A percentile compares a stretch with the other conserved stretches of the same genome.
Evolutionary conservation across 495 filamentous ascomycete species (phyloP).

Genomic region (Aspergillus asperescens): DNA sequence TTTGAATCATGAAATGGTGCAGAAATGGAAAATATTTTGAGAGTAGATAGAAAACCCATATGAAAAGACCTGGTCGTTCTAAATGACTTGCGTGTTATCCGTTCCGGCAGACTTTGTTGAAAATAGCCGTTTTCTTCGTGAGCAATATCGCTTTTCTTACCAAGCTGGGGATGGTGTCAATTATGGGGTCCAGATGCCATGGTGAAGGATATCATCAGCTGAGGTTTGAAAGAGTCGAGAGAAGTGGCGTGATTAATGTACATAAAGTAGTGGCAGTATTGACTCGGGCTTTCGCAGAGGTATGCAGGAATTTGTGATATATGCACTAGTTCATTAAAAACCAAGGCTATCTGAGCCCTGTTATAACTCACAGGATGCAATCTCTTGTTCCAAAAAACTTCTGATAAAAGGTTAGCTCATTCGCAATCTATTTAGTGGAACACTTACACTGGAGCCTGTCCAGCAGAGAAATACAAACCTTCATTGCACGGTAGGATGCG

Average conservation of each 20-base stretch:
- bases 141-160: neutral
- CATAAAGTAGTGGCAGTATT: neutral
- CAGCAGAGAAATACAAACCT: constrained; percentile 16
- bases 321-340: neutral
- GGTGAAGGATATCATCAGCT: neutral
- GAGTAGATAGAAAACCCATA: neutral
- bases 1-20: neutral
- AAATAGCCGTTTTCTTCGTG: neutral
- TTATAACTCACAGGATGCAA: too few relatives aligned
- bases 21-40: neutral
- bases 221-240: neutral
- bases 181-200: neutral
- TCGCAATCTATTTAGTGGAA: neutral
- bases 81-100: neutral
- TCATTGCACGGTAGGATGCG: constrained; percentile 20
- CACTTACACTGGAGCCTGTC: constrained; percentile 8
- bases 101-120: neutral
- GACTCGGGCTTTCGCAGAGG: neutral
- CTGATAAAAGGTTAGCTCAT: neutral
- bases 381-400: neutral
- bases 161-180: neutral
- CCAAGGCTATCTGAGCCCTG: neutral
- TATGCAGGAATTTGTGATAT: neutral
- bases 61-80: neutral
- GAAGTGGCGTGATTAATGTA: neutral